phyloP scores from a whole-genome alignment of 495 filamentous ascomycete species.

The Rostrohypoxylon terebratum region DNA sequence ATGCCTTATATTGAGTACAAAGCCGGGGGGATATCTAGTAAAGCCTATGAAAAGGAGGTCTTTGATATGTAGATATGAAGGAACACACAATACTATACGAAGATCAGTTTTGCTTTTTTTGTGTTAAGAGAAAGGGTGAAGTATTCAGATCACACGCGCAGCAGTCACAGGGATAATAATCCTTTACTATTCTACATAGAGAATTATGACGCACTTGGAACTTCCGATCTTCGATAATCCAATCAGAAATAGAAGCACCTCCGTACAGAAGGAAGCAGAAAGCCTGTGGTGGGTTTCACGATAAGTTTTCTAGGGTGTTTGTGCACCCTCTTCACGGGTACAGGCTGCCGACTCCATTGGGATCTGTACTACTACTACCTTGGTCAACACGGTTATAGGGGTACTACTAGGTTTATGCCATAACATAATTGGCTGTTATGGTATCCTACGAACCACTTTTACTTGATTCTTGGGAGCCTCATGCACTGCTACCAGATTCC shows the following conservation, averaged over 20 bases:
- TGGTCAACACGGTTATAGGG: no score
- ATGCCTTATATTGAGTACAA: conserved; percentile 23
- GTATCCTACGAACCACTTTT: no score
- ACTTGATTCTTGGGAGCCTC: no score
- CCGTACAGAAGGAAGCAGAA: background rate
- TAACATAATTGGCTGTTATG: no score
- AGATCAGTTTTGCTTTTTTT: background rate
- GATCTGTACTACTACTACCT: no score
- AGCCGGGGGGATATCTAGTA: background rate
- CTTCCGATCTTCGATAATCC: background rate
- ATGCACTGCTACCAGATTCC: no score
- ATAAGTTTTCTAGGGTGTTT: background rate
- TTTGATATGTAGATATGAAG: background rate
- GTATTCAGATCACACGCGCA: background rate
- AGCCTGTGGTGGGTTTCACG: background rate
- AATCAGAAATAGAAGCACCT: background rate
- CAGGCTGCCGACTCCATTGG: background rate
- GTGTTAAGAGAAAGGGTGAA: background rate
- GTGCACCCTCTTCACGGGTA: background rate
- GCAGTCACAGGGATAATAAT: background rate
- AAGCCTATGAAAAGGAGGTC: background rate
- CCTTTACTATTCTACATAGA: background rate
- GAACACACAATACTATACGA: background rate
- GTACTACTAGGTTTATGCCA: no score
- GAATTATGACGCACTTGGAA: background rate